Evolutionary conservation across 768 basidiomycete genomes (phyloP), one percentile per base, ranked within the genome.

Genomic region (Rhizopogon sp.): DNA sequence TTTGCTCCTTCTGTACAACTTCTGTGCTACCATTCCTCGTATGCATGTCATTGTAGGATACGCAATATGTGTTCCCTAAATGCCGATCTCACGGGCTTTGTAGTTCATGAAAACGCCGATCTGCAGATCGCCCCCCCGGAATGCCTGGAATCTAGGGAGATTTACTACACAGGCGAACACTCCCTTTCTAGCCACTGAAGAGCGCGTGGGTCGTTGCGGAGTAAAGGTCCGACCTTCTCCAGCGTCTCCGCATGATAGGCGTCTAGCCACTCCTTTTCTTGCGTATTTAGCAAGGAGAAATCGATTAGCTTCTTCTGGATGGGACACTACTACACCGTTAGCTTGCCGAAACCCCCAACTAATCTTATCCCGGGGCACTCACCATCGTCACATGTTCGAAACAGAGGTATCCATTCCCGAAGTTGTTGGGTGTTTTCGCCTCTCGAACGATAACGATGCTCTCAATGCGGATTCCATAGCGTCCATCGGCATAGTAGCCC

Each of bases 381-480:
- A 94, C 95, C 81, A 96, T 82, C 0, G 95, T 98, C 54, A 98
- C 77, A 53, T 80, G 76, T 70, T 98, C 96, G 58, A 96, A 89
- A 2, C 84, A 79, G 31, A 97, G 78, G 70, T 84, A 98, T 1
- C 87, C 90, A 17, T 83, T 82, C 1, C 90, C 93, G 66, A 95
- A 98, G 59, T 81, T 79, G 64, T 92, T 80, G 53, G 84, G 81
- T 1, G 92, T 93, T 52, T 86, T 68, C 9, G 71, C 85, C 43
- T 85, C 79, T 47, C 80, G 78, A 3, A 96, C 88, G 17, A 96
- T 74, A 20, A 94, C 83, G 42, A 98, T 79, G 68, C 83, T 93
- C 72, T 99, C 96, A 62, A 96, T 91, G 4, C 97, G 85, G 62
- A 98, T 93, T 2, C 95, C 96, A 63, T 87, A 98, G 43, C 78